Evolutionary conservation across 805 yeast genomes (phyloP).

Genomic region (Yarrowia keelungensis): DNA sequence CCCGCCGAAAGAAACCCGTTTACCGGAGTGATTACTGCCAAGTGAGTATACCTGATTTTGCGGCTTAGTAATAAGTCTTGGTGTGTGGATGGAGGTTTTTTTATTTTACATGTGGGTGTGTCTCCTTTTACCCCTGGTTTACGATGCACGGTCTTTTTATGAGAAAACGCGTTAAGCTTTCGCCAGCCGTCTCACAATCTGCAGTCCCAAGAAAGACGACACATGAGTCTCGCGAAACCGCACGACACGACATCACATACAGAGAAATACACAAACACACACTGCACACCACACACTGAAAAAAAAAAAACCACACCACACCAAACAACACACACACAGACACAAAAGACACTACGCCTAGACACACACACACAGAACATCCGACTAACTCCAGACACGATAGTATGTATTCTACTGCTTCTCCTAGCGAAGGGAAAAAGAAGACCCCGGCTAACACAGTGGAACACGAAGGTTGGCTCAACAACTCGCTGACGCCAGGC

Average conservation of each 20-base stretch:
- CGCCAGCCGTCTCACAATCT: constrained; percentile 38
- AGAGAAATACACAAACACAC: not conserved
- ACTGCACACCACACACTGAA: constrained; percentile 1
- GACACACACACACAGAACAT: not conserved
- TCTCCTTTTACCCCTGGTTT: constrained; percentile 35
- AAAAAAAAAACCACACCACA: not conserved
- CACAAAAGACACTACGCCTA: not conserved
- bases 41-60: not conserved
- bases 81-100: not conserved
- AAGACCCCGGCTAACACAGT: constrained; percentile 25
- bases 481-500: constrained; percentile 33
- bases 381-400: constrained; percentile 37
- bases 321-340: not conserved
- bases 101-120: not conserved
- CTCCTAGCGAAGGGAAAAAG: not conserved
- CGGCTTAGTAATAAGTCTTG: not conserved
- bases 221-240: constrained; percentile 35
- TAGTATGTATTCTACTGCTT: constrained; percentile 17
- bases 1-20: constrained; percentile 15
- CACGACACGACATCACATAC: constrained; percentile 26
- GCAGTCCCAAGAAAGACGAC: constrained; percentile 23
- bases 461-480: constrained; percentile 39
- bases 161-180: constrained; percentile 37
- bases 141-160: constrained; percentile 30
- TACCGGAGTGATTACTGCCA: constrained; percentile 13